A percentile compares a stretch with the other conserved stretches of the same genome.
Evolutionary conservation across 495 filamentous ascomycete genomes (phyloP).

Genomic region (Daldinia childiae): DNA sequence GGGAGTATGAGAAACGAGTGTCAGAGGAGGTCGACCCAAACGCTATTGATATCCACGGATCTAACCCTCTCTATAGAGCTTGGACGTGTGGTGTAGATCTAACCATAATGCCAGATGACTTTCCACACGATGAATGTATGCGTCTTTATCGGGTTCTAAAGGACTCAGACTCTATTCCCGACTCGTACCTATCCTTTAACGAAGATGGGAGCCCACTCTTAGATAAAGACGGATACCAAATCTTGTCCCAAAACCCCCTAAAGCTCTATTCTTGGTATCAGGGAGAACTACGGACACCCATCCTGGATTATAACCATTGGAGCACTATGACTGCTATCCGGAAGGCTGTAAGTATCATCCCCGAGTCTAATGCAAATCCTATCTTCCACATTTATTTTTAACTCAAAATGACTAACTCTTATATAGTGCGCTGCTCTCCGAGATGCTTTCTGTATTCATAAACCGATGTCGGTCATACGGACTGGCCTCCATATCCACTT

Average conservation of each 20-base stretch:
- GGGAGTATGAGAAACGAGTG: background rate
- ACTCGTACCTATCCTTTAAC: background rate
- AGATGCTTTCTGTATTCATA: constrained; percentile 33
- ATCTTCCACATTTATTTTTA: background rate
- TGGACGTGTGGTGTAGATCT: background rate
- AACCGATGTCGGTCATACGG: constrained; percentile 3
- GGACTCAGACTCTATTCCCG: background rate
- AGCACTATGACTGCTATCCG: background rate
- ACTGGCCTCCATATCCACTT: constrained; percentile 38
- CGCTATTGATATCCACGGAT: background rate
- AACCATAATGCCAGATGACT: background rate
- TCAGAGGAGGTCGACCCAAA: background rate
- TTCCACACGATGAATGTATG: too few relatives aligned
- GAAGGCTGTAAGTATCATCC: constrained; percentile 26
- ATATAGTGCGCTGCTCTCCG: constrained; percentile 28
- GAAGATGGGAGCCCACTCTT: background rate
- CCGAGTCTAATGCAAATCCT: background rate
- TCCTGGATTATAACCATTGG: constrained; percentile 26
- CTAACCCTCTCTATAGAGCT: background rate
- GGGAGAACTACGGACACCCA: constrained; percentile 29
- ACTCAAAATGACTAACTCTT: background rate
- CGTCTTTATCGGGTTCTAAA: too few relatives aligned
- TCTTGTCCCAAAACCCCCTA: background rate
- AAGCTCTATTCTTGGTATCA: constrained; percentile 29
- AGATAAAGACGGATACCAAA: background rate